A percentile compares a stretch with the other conserved stretches of the same genome.
These are phyloP conservation scores for Houttuynia cordata DNA, from an alignment of 164 flowering plant species.

Conservation along the genomic window DNA sequence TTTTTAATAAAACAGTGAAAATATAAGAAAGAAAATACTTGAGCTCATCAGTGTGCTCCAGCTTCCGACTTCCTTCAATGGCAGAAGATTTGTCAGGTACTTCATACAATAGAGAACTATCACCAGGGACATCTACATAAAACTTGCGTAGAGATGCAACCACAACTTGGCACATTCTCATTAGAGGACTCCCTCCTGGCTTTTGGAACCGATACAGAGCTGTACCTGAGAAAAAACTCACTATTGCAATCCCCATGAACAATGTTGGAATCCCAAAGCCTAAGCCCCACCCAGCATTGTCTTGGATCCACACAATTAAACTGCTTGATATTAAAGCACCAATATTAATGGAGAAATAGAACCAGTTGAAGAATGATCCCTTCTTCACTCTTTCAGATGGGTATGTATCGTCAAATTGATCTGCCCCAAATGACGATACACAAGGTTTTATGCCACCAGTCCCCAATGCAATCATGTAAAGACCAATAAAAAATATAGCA, in stretches of 20 bases:
- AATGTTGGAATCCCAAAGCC: slow-evolving; percentile 88
- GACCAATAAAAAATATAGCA: slow-evolving; percentile 59
- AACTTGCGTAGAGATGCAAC: slow-evolving; percentile 60
- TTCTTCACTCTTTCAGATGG: slow-evolving; percentile 58
- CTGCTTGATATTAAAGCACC: slow-evolving; percentile 79
- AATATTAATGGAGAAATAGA: slow-evolving; percentile 73
- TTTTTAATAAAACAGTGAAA: neutral
- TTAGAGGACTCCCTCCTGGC: slow-evolving; percentile 87
- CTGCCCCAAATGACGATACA: slow-evolving; percentile 88
- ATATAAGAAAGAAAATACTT: slow-evolving; percentile 20
- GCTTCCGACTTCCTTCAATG: slow-evolving; percentile 68
- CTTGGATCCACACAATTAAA: slow-evolving; percentile 76
- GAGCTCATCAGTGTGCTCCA: slow-evolving; percentile 66
- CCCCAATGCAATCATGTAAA: slow-evolving; percentile 76
- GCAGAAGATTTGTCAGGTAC: slow-evolving; percentile 54
- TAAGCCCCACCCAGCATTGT: slow-evolving; percentile 82
- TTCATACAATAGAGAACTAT: slow-evolving; percentile 61
- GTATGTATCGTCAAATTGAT: slow-evolving; percentile 85
- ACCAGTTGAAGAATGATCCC: slow-evolving; percentile 89
- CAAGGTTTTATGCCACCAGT: slow-evolving; percentile 91
- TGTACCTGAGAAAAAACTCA: slow-evolving; percentile 65
- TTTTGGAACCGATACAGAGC: slow-evolving; percentile 72
- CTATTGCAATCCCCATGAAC: slow-evolving; percentile 71
- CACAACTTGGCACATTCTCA: slow-evolving; percentile 79
- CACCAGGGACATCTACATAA: slow-evolving; percentile 46